These are phyloP conservation scores for Achaetomiella virescens DNA, from an alignment of 495 filamentous ascomycete species.

Conservation along the genomic window DNA sequence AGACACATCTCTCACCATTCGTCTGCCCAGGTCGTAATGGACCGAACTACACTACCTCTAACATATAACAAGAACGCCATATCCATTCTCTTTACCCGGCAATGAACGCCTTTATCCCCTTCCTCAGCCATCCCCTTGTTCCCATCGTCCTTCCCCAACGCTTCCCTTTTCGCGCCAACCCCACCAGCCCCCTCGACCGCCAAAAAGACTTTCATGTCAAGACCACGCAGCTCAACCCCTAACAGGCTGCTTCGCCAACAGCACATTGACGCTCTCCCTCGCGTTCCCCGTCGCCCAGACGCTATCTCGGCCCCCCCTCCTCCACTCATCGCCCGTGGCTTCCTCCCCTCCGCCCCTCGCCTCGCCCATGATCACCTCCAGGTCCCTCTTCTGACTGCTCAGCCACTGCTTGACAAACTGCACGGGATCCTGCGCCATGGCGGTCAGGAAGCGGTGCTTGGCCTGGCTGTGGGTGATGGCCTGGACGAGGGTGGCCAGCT, in stretches of 20 bases:
- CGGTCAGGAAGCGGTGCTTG: slow-evolving; percentile 75
- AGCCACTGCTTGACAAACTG: slow-evolving; percentile 78
- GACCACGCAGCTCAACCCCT: background rate
- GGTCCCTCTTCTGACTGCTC: slow-evolving; percentile 78
- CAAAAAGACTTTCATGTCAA: background rate
- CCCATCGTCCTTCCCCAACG: background rate
- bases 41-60: no score
- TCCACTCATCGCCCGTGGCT: slow-evolving; percentile 50
- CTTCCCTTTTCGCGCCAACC: background rate
- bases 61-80: no score
- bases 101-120: background rate
- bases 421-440: slow-evolving; percentile 72
- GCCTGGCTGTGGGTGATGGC: slow-evolving; percentile 71
- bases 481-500: slow-evolving; percentile 73
- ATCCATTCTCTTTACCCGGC: background rate
- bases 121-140: background rate
- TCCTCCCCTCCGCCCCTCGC: slow-evolving; percentile 60
- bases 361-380: slow-evolving; percentile 86
- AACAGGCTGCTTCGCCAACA: slow-evolving; percentile 38
- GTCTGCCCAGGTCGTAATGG: no score
- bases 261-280: slow-evolving; percentile 49
- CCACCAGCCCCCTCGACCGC: background rate
- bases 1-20: no score
- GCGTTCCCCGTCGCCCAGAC: slow-evolving; percentile 50
- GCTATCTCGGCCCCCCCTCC: slow-evolving; percentile 44